Conservation (phyloP, 495 filamentous ascomycete species). For the Neurospora sp. region DNA sequence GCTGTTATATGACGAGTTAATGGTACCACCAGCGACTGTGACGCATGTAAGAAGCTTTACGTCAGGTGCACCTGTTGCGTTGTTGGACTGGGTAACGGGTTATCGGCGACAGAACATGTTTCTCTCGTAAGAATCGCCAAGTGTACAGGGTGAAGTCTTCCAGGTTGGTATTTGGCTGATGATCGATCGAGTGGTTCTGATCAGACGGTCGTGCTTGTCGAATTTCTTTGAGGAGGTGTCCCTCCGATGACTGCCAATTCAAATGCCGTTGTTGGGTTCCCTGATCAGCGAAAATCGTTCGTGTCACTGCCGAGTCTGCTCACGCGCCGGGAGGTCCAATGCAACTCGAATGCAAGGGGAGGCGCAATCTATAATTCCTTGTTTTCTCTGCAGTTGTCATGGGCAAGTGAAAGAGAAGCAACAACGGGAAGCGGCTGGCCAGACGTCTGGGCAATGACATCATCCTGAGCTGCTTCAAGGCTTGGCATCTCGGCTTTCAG, state of each 20-base stretch:
- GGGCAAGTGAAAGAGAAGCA: not conserved
- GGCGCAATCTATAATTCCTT: not conserved
- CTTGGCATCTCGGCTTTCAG: not conserved
- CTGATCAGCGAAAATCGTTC: not conserved
- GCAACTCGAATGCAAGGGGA: not conserved
- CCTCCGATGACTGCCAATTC: not conserved
- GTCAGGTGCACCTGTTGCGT: not conserved
- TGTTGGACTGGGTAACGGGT: not conserved
- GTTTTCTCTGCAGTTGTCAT: not conserved
- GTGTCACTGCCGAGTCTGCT: not conserved
- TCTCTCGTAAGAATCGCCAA: not conserved
- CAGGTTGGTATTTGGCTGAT: not conserved
- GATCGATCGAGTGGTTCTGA: not conserved
- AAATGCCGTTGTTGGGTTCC: not conserved
- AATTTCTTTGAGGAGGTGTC: not conserved
- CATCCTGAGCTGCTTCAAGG: not conserved
- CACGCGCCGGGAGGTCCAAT: not conserved
- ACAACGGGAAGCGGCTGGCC: not conserved
- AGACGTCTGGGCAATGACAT: not conserved
- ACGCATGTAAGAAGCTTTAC: not conserved
- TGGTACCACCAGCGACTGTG: not conserved
- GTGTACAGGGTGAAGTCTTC: not conserved
- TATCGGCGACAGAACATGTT: not conserved
- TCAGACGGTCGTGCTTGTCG: not conserved
- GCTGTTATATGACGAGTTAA: not conserved